These are phyloP conservation scores for Colletotrichum tabaci DNA, from an alignment of 2,329 filamentous ascomycete genomes.

Conservation along the genomic window DNA sequence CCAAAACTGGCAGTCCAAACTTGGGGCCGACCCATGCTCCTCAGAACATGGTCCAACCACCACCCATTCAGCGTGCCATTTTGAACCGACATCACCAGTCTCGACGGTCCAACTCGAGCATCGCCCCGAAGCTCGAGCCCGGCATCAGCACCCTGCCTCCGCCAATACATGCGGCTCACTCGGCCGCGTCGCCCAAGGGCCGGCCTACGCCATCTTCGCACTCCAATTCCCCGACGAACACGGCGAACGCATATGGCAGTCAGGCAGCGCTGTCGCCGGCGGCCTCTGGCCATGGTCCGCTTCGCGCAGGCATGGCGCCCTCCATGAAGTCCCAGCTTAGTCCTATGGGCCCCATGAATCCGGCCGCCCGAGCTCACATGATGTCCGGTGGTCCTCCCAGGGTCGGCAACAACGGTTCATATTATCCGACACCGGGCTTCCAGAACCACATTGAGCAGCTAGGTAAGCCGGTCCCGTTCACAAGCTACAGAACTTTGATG, in stretches of 20 bases:
- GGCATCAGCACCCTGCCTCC: constrained; percentile 62
- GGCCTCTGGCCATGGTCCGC: constrained; percentile 63
- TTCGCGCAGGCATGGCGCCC: constrained; percentile 56
- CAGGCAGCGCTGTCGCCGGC: constrained; percentile 60
- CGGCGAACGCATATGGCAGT: constrained; percentile 57
- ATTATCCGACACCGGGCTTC: constrained; percentile 86
- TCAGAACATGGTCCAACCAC: constrained; percentile 79
- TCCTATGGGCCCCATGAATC: constrained; percentile 50
- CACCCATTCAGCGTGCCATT: constrained; percentile 84
- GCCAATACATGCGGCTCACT: constrained; percentile 62
- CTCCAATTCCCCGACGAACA: constrained; percentile 68
- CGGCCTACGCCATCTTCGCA: constrained; percentile 89
- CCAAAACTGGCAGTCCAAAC: constrained; percentile 91
- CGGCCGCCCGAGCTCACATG: constrained; percentile 53
- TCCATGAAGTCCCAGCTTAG: constrained; percentile 59
- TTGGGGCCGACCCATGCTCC: constrained; percentile 78
- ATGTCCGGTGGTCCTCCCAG: constrained; percentile 51
- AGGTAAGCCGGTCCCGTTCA: constrained; percentile 77
- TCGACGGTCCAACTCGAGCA: constrained; percentile 79
- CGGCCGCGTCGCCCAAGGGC: constrained; percentile 76
- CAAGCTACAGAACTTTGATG: constrained; percentile 71
- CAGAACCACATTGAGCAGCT: constrained; percentile 96
- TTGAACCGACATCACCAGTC: constrained; percentile 85
- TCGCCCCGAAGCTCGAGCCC: constrained; percentile 81
- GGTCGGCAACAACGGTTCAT: constrained; percentile 64